Evolutionary conservation across 2,329 filamentous ascomycete species (phyloP).

Genomic region (Colletotrichum sp.): DNA sequence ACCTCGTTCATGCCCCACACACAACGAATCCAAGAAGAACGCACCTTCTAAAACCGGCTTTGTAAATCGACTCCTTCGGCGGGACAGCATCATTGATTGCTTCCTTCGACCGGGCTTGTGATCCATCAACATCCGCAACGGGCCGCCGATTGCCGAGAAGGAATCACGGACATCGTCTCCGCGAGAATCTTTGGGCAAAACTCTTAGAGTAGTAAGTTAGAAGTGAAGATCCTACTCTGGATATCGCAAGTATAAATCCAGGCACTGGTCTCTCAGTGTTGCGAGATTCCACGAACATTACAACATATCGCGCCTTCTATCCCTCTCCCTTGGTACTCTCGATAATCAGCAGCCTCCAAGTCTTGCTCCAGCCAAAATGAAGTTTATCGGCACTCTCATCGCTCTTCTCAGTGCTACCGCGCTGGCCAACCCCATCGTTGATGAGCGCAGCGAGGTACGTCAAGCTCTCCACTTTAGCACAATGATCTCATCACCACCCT

Average conservation of each 20-base stretch:
- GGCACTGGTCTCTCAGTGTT: background rate
- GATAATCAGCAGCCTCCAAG: accelerated
- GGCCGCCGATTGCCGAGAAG: background rate
- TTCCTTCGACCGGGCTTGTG: background rate
- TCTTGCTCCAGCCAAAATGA: background rate
- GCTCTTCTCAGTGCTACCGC: background rate
- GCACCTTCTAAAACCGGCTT: background rate
- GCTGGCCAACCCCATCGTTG: background rate
- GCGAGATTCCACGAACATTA: background rate
- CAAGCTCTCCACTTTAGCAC: accelerated
- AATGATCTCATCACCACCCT: accelerated
- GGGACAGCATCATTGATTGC: background rate
- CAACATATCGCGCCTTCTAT: accelerated
- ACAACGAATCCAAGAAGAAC: background rate
- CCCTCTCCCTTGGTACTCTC: accelerated
- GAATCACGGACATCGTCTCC: background rate
- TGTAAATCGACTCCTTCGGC: background rate
- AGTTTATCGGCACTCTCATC: background rate
- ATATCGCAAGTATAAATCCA: accelerated
- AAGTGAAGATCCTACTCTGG: accelerated
- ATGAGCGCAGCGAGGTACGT: background rate
- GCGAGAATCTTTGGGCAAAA: accelerated
- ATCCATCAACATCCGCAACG: background rate
- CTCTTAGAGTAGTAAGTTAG: accelerated
- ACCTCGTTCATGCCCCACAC: background rate